Base-by-base conservation (phyloP, 805 yeast species). In the Candida multigemmis region DNA sequence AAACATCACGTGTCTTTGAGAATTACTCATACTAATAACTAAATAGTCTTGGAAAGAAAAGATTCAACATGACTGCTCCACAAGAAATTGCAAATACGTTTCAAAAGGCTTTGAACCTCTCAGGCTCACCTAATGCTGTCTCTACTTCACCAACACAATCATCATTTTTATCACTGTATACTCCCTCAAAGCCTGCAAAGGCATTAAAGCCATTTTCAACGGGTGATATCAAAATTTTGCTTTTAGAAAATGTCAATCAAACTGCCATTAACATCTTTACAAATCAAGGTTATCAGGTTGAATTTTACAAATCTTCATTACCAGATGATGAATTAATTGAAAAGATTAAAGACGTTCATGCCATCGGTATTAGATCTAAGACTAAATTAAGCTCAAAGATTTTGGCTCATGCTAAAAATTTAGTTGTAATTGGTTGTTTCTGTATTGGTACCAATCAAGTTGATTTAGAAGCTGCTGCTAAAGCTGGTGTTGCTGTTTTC, bases 371-470 rank as follows among this genome's bases (percentile, higher is more conserved):
- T 50, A 83, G 98, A 67, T 91, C 97, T 34, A 91, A 91, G 68
- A 91, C 98, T 27, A 82, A 77, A 56, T 68, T 91, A 49, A 83
- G 86, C 21, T 79, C 73, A 41, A 75, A 74, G 27, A 76, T 91
- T 16, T 67, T 91, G 44, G 66, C 73, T 38, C 83, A 82, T 44
- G 98, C 98, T 32, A 80, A 77, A 54, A 84, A 89, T 65, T 69
- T 91, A 57, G 82, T 82, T 15, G 87, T 74, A 17, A 67, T 91
- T 57, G 98, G 98, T 32, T 91, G 98, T 66, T 91, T 91, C 81
- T 91, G 98, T 71, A 91, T 91, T 43, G 98, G 98, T 48, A 91
- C 97, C 35, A 91, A 91, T 65, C 98, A 91, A 65, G 98, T 91
- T 30, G 93, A 91, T 55, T 69, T 87, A 38, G 83, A 82, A 42